Evolutionary conservation across 2,329 filamentous ascomycete genomes (phyloP), one percentile per base, ranked within the genome.

Genomic region (Sphaceloma murrayae): DNA sequence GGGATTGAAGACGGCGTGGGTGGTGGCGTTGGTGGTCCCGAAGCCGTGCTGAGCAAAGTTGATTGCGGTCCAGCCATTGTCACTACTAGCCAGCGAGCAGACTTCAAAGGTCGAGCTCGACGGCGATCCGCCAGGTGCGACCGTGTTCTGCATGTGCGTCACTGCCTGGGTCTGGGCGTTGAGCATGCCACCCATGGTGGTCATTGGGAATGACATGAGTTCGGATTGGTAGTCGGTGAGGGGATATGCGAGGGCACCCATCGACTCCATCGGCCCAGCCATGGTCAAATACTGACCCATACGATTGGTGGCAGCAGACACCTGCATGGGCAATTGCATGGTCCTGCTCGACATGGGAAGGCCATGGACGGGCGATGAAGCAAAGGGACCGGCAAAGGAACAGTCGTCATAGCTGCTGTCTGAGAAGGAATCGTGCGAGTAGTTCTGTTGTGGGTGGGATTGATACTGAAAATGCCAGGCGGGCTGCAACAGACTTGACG

Each of bases 11-110:
- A 94, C 88, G 52, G 84, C 80, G 10, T 68, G 67, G 47, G 66
- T 67, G 30, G 58, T 55, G 21, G 42, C 42, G 18, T 17, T 17
- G 30, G 6, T 18, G 13, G 9, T 30, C 10, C 42, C 42, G 30
- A 36, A 34, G 24, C 27, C 29, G 32, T 34, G 32, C 13, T 45
- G 30, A 34, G 74, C 70, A 59, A 78, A 75, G 52, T 91, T 84
- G 46, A 95, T 79, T 52, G 83, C 76, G 40, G 77, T 78, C 88
- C 88, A 96, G 47, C 85, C 85, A 54, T 88, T 85, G 54, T 93
- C 87, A 57, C 83, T 85, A 52, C 74, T 75, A n/a, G 86, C 86
- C 32, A 94, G 69, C 5, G 89, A 95, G 39, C 89, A 68, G 24
- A 94, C 84, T 63, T 95, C 88, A 34, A 94, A 68, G 61, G 85